These are phyloP conservation scores for Salix udensis DNA, from an alignment of 345 rosid species.

Conservation along the genomic window DNA sequence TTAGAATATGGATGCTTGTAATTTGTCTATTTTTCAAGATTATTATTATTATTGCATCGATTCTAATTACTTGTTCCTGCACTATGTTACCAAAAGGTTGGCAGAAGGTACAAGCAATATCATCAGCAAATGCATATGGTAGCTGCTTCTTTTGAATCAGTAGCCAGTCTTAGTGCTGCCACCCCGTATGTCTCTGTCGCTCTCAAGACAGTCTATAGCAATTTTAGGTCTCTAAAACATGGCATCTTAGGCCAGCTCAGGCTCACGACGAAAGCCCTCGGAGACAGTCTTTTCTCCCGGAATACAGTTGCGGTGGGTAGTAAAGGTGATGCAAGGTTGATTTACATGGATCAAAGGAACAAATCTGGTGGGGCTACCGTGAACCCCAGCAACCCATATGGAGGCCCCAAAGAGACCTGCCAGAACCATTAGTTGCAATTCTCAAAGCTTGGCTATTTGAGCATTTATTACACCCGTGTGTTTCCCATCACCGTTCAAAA, in stretches of 20 bases:
- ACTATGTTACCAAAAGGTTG: constrained; percentile 36
- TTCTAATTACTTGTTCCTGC: background rate
- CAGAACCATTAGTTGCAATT: constrained; percentile 56
- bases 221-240: constrained; percentile 44
- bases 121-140: constrained; percentile 68
- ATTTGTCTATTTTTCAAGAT: background rate
- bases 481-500: background rate
- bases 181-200: constrained; percentile 54
- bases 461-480: constrained; percentile 77
- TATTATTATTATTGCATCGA: background rate
- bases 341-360: constrained; percentile 27
- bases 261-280: constrained; percentile 27
- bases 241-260: constrained; percentile 45
- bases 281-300: constrained; percentile 32
- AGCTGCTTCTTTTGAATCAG: constrained; percentile 65
- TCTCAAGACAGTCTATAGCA: constrained; percentile 39
- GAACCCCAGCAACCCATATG: constrained; percentile 54
- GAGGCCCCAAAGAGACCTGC: constrained; percentile 72
- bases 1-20: background rate
- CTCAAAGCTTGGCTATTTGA: constrained; percentile 69
- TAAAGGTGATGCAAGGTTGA: constrained; percentile 21
- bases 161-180: constrained; percentile 54
- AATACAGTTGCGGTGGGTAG: constrained; percentile 23
- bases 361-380: constrained; percentile 34
- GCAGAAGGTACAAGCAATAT: constrained; percentile 50